A percentile compares a stretch with the other conserved stretches of the same genome.
Conservation (phyloP, 2,329 filamentous ascomycete genomes). For the Exophiala sp. region DNA sequence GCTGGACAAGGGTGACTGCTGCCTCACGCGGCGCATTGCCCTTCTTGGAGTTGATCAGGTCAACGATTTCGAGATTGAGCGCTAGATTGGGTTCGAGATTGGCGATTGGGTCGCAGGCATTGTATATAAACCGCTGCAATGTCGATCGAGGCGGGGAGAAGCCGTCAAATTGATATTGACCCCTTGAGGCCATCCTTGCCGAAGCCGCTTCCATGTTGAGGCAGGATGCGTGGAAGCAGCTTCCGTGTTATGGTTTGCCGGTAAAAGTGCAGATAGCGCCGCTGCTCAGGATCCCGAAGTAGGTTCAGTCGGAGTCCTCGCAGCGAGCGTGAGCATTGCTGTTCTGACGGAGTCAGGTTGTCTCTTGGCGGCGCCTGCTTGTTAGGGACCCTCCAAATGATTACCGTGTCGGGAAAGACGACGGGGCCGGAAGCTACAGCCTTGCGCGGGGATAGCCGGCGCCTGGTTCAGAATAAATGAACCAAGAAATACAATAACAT, state of each 20-base stretch:
- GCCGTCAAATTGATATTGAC: slow-evolving; percentile 91
- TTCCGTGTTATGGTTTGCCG: no score
- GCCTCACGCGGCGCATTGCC: slow-evolving; percentile 93
- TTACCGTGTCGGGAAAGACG: not conserved
- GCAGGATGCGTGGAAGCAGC: no score
- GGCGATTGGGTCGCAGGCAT: slow-evolving; percentile 83
- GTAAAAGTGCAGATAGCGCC: no score
- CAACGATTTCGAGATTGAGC: slow-evolving; percentile 91
- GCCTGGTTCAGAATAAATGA: not conserved
- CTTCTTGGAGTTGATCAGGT: slow-evolving; percentile 97
- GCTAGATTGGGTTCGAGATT: slow-evolving; percentile 98
- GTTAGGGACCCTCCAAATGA: no score
- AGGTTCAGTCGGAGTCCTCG: no score
- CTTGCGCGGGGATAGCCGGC: not conserved
- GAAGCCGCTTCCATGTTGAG: slow-evolving; percentile 79
- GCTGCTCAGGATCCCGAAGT: no score
- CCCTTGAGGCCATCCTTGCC: slow-evolving; percentile 89
- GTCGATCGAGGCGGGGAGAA: slow-evolving; percentile 77
- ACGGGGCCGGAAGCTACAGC: not conserved
- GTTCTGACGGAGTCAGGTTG: not conserved
- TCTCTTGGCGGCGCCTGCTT: not conserved
- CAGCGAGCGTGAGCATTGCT: no score
- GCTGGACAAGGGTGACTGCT: slow-evolving; percentile 85
- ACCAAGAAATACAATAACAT: no score
- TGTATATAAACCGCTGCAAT: slow-evolving; percentile 91